These are phyloP conservation scores for Erythrobasidium hasegawianum DNA, from an alignment of 1,284 basidiomycete species.

Conservation along the genomic window DNA sequence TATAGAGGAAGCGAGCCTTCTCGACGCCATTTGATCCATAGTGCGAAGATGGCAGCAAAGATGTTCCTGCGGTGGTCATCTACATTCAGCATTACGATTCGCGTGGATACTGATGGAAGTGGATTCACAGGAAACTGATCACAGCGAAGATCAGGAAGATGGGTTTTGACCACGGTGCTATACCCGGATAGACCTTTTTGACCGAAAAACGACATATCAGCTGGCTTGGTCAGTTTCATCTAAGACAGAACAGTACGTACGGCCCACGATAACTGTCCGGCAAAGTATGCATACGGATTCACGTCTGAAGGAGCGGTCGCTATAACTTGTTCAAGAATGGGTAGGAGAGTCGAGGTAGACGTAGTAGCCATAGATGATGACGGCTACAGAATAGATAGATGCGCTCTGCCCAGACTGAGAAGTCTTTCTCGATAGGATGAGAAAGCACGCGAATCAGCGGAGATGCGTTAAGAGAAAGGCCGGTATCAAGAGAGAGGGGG, in stretches of 20 bases:
- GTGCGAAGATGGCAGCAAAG: not conserved
- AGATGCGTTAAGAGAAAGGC: too few species aligned
- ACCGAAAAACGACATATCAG: too few species aligned
- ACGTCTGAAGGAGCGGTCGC: slow-evolving; percentile 11
- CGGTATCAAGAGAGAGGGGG: too few species aligned
- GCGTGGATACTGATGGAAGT: not conserved
- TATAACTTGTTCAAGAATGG: slow-evolving; percentile 7
- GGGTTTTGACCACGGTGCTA: slow-evolving; percentile 23
- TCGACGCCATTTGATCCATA: slow-evolving; percentile 2
- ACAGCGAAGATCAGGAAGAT: slow-evolving; percentile 21
- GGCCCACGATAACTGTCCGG: not conserved
- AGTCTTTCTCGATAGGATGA: too few species aligned
- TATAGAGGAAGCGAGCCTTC: not conserved
- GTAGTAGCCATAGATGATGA: not conserved
- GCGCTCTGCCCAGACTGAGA: too few species aligned
- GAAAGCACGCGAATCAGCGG: too few species aligned
- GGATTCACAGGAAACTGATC: slow-evolving; percentile 12
- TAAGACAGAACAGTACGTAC: too few species aligned
- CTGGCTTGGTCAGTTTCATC: too few species aligned
- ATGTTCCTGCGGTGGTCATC: not conserved
- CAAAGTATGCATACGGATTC: slow-evolving; percentile 23
- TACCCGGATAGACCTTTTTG: not conserved
- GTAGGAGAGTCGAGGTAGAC: not conserved
- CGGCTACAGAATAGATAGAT: not conserved
- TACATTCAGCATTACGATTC: not conserved